Percentiles rank a stretch among this genome's conserved stretches.
These are phyloP conservation scores for Lagenaria siceraria DNA, from an alignment of 306 rosid genomes.

Conservation along the genomic window DNA sequence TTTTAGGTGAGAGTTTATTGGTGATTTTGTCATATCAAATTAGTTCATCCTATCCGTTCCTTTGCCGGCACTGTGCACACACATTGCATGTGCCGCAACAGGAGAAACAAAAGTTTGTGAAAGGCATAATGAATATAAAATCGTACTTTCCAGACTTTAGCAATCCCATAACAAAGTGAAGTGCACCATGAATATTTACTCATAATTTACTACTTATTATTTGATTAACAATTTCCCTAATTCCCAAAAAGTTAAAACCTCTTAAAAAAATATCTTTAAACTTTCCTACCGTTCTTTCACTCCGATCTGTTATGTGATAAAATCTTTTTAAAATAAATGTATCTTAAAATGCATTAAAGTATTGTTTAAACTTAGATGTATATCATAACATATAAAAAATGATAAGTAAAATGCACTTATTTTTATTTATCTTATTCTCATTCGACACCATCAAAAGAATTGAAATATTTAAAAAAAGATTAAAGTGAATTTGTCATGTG, in stretches of 20 bases:
- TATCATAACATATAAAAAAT: no score
- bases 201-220: neutral
- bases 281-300: no score
- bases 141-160: neutral
- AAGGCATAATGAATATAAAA: conserved; percentile 8
- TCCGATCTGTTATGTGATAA: no score
- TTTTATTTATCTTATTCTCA: no score
- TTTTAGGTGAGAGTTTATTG: neutral
- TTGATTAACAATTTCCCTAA: neutral
- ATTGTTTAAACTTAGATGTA: no score
- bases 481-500: no score
- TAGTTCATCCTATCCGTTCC: conserved; percentile 8
- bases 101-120: conserved; percentile 3
- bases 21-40: neutral
- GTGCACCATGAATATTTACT: neutral
- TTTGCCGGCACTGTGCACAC: conserved; percentile 19
- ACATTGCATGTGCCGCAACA: conserved; percentile 26
- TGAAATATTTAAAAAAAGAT: no score
- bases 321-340: no score
- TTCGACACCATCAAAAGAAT: no score
- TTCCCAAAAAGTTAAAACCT: neutral
- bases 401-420: no score
- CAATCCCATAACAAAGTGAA: neutral
- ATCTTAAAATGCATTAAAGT: no score
- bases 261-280: no score